Base-by-base conservation (phyloP, 2,329 filamentous ascomycete species). In the Penicillium sp. region DNA sequence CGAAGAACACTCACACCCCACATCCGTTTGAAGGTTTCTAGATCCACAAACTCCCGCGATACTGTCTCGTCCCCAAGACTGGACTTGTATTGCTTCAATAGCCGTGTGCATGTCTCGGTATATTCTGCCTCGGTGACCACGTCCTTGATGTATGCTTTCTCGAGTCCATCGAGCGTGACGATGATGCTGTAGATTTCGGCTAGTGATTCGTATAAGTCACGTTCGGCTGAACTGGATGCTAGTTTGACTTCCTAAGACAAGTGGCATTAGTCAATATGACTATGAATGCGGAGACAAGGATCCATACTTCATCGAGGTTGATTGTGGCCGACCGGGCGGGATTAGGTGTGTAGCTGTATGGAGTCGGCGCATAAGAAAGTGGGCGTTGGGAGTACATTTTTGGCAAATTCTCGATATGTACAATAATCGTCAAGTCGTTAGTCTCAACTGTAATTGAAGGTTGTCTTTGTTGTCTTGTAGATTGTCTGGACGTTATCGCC, bases 171-270 rank as follows among this genome's bases (percentile, higher is more conserved):
- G 3, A 99, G 82, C 0, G 94, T 97, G 61, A 97, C 85, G 38
- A 99, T 93, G 65, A 99, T 97, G 78, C 93, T 96, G 77, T 97
- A 99, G 25, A 99, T 88, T 77, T 99, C 94, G 55, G 93, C 94
- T 15, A 99, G 86, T 1, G 94, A 97, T 71, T 97, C 94, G 74
- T 97, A 91, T 1, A 97, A 82, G 72, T 99, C 93, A 60, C 93
- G 88, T 78, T 97, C 93, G 41, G 90, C 89, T 66, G 90, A 87
- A 23, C 89, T 95, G 40, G 90, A 88, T 50, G 91, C 87, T 59
- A 99, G 84, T 77, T 96, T 96, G 67, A 97, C 92, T 82, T 97
- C 94, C 89, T 96, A 67, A 33, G 35, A 53, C 27, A 49, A 27
- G 61, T 53, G 61, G 62, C 9, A 40, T 65, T 57, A 67, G 66